Evolutionary conservation across 1,139 yeast species (phyloP), one percentile per base, ranked within the genome.

Genomic region (Zygoascus sp.): DNA sequence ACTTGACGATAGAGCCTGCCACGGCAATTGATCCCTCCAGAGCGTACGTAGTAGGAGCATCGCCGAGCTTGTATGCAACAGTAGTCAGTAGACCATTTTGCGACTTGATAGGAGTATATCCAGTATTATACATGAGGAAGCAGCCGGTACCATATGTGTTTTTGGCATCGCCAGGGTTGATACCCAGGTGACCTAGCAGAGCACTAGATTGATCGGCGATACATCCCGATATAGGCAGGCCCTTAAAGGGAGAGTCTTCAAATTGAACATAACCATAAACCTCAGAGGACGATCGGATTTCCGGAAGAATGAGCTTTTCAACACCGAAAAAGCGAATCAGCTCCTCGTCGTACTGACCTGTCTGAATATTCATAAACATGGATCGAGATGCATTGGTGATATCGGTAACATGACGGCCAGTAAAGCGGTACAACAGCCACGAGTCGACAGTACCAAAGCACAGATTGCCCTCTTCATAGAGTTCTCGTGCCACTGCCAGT

Each of bases 91-190:
- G 81, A 42, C 97, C 97, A 62, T 85, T 81, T 37, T 77, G 73
- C 36, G 90, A 80, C 42, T 82, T 77, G 22, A 69, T 67, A 10
- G 72, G 69, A 49, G 57, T 58, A 42, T 73, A 66, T 48, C 97
- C 97, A 2, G 96, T 87, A 68, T 90, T 90, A 74, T 85, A 88
- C 55, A 90, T 74, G 54, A 90, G 68, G 75, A 90, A 90, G 65
- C 96, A 88, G 54, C 97, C 97, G 2, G 97, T 90, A 56, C 97
- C 97, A 63, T 89, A 90, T n/a, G 97, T 90, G 73, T 95, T 87
- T 68, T 90, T 90, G 36, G 96, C 96, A 46, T 84, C 80, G 48
- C 97, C 97, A 27, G 80, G 76, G 55, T 77, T 75, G 60, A 87
- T 79, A 1, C 96, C 96, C 66, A 87, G 69, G 67, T 90, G 97